Base-by-base conservation (phyloP, 495 filamentous ascomycete genomes). In the Penicillium paxilli region DNA sequence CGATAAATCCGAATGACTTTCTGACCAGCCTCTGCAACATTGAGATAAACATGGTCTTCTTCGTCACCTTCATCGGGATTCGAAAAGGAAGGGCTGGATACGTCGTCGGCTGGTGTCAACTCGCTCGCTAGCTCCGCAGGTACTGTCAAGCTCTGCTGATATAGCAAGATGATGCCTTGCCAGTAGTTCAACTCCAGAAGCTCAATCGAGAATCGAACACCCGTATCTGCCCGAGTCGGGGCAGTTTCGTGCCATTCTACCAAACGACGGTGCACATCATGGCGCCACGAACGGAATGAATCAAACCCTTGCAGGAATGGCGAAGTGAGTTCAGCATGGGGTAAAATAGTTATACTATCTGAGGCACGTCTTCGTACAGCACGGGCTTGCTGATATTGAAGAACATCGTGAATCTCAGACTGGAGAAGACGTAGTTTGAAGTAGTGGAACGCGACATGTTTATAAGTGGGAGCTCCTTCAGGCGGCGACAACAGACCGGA, bases 91-190 rank as follows among this genome's bases (percentile, higher is more conserved):
- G 85, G 85, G 58, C 85, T 87, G 6, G 80, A 73, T 4, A 88
- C 82, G 51, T 87, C 83, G 63, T 86, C 87, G 2, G 85, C 80
- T 1, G 85, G 86, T 37, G 82, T 83, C 37, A 89, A 78, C 69
- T 96, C 91, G 19, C 86, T 86, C 41, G 91, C 90, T 48, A 96
- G 82, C 52, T 89, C 80, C 4, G 87, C 83, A 11, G 92, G 92
- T n/a, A 93, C 90, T 17, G 88, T 89, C 44, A 98, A 73, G 63
- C 90, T 93, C 62, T 96, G 93, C 49, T 92, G 80, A 68, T 97
- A 98, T 3, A 98, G 82, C 90, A 96, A 89, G 57, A 98, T 95
- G 49, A 97, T 84, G n/a, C 91, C 89, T 68, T 98, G 93, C 91
- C 92, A 98, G 66, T 97, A 98, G 65, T 98, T 98, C 44, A 98